Conservation (phyloP, 2,329 filamentous ascomycete species). For the Nemania diffusa region DNA sequence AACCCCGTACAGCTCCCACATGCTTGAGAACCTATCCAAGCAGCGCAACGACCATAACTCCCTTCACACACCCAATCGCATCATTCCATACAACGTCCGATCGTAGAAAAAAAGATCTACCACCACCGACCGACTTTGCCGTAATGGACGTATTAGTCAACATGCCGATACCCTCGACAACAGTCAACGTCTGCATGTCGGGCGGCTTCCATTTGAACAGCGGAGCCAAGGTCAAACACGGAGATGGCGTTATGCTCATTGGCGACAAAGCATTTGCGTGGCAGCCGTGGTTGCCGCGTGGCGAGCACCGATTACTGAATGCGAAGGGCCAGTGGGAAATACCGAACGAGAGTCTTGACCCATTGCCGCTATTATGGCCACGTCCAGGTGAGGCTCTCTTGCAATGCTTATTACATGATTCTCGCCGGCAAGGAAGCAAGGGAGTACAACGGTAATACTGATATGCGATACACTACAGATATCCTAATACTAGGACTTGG, state of each 20-base stretch:
- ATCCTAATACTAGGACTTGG: slow-evolving; percentile 91
- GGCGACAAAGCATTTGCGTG: slow-evolving; percentile 89
- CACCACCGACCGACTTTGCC: slow-evolving; percentile 70
- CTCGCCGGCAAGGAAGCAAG: background rate
- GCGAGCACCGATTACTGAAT: slow-evolving; percentile 68
- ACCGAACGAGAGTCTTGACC: slow-evolving; percentile 73
- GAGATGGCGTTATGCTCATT: slow-evolving; percentile 80
- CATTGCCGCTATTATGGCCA: slow-evolving; percentile 84
- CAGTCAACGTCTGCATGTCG: slow-evolving; percentile 81
- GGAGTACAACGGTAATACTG: slow-evolving; percentile 2
- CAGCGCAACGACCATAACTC: slow-evolving; percentile 16
- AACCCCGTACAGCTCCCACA: slow-evolving; percentile 23
- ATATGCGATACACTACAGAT: slow-evolving; percentile 62
- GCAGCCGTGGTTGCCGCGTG: slow-evolving; percentile 76
- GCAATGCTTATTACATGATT: background rate
- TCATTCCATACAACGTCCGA: slow-evolving; percentile 41
- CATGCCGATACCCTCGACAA: slow-evolving; percentile 80
- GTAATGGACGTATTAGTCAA: slow-evolving; percentile 82
- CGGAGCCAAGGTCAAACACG: slow-evolving; percentile 75
- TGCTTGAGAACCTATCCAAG: slow-evolving; percentile 1
- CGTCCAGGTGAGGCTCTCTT: slow-evolving; percentile 75
- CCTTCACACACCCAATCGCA: slow-evolving; percentile 24
- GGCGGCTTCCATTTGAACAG: slow-evolving; percentile 91
- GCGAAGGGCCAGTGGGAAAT: slow-evolving; percentile 85
- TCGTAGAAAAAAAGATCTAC: slow-evolving; percentile 38